Percentiles rank a stretch among this genome's conserved stretches.
Conservation (phyloP, 768 basidiomycete genomes). For the Phallus indusiatus region DNA sequence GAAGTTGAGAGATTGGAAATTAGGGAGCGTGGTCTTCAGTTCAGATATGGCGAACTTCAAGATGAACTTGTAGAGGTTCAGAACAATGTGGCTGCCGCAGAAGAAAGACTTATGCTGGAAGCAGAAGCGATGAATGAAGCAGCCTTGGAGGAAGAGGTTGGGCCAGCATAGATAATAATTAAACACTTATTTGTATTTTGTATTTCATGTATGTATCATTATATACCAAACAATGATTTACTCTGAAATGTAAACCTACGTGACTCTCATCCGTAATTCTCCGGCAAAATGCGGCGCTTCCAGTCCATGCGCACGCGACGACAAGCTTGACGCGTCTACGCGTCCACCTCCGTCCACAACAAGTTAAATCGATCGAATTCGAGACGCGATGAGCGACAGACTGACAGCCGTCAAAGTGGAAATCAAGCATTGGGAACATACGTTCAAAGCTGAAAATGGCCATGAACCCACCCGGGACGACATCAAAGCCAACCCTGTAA, state of each 20-base stretch:
- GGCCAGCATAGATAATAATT: neutral
- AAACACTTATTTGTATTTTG: neutral
- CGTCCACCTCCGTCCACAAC: no score
- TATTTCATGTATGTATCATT: neutral
- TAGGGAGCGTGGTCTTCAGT: conserved; percentile 72
- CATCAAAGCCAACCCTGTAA: conserved; percentile 48
- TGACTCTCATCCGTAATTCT: no score
- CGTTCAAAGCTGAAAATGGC: conserved; percentile 46
- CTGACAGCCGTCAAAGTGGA: conserved; percentile 48
- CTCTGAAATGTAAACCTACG: no score
- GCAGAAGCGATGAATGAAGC: conserved; percentile 77
- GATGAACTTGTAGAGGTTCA: conserved; percentile 54
- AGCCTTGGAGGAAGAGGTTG: conserved; percentile 44
- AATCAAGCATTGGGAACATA: conserved; percentile 71
- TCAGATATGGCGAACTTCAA: conserved; percentile 75
- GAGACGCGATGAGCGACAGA: conserved; percentile 20
- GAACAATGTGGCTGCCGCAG: conserved; percentile 50
- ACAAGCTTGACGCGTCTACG: no score
- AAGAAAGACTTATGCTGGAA: conserved; percentile 81
- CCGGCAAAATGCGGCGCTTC: no score
- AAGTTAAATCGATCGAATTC: no score
- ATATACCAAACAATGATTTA: neutral
- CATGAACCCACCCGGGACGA: conserved; percentile 60
- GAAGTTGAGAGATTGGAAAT: conserved; percentile 77
- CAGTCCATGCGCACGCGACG: no score